These are phyloP conservation scores for Cudoniella acicularis DNA, from an alignment of 495 filamentous ascomycete genomes.

Conservation along the genomic window DNA sequence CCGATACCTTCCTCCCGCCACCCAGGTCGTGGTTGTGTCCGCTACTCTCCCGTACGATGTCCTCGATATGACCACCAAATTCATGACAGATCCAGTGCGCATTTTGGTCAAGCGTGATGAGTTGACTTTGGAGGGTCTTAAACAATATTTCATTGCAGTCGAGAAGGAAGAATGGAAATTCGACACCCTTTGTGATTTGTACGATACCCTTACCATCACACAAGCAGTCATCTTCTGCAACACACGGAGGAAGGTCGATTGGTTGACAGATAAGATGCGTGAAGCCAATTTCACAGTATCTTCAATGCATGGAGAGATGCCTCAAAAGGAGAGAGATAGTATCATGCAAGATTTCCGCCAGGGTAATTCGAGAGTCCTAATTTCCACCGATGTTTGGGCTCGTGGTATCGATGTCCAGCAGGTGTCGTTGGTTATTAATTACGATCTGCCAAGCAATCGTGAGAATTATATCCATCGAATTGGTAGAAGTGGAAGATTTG, in stretches of 20 bases:
- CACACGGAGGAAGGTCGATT: constrained; percentile 98
- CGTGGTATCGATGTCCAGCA: constrained; percentile 99
- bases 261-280: constrained; percentile 98
- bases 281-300: constrained; percentile 98
- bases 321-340: constrained; percentile 91
- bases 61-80: constrained; percentile 98
- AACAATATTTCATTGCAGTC: constrained; percentile 99
- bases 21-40: constrained; percentile 96
- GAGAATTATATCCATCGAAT: constrained; percentile 99
- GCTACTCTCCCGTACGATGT: constrained; percentile 98
- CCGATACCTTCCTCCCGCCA: constrained; percentile 90
- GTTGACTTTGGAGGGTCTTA: constrained; percentile 94
- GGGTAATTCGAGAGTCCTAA: constrained; percentile 94
- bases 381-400: constrained; percentile 95
- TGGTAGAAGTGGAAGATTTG: constrained; percentile 92
- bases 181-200: constrained; percentile 98
- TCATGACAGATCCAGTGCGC: constrained; percentile 98
- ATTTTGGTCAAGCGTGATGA: constrained; percentile 99
- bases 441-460: constrained; percentile 96
- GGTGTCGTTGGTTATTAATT: constrained; percentile 99
- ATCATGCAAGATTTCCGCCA: constrained; percentile 99
- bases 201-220: constrained; percentile 98
- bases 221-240: constrained; percentile 99
- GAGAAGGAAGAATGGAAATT: constrained; percentile 99
- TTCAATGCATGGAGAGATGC: constrained; percentile 99